A percentile compares a stretch with the other conserved stretches of the same genome.
phyloP scores from a whole-genome alignment of 345 rosid species.

The Euclidium syriacum region DNA sequence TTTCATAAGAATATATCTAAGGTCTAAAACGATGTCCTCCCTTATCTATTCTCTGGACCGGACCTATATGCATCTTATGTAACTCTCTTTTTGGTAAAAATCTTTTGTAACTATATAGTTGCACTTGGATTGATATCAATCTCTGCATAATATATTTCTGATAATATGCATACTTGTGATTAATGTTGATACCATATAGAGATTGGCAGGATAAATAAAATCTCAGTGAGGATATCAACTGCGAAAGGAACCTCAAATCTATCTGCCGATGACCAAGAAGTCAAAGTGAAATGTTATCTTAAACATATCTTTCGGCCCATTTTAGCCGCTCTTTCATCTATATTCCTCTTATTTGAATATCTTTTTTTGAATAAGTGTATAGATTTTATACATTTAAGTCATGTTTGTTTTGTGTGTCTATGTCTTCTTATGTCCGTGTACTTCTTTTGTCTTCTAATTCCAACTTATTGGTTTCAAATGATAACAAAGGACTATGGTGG shows the following conservation, averaged over 20 bases:
- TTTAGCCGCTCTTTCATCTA: conserved; percentile 5
- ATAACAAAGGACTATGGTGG: not conserved
- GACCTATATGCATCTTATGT: no score
- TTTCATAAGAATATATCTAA: no score
- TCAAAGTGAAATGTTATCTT: conserved; percentile 12
- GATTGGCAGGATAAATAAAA: conserved; percentile 16
- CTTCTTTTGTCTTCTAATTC: conserved; percentile 9
- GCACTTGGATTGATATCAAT: not conserved
- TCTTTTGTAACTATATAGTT: no score
- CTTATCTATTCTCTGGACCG: no score
- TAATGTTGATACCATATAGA: not conserved
- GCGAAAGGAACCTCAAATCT: conserved; percentile 19
- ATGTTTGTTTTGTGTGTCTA: conserved; percentile 8
- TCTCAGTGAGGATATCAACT: conserved; percentile 9
- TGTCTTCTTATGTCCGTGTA: conserved; percentile 12
- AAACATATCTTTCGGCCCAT: conserved; percentile 26
- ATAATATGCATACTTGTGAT: not conserved
- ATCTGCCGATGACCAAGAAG: conserved; percentile 22
- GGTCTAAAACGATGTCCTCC: no score
- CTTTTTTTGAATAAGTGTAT: conserved; percentile 13
- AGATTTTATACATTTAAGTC: conserved; percentile 11
- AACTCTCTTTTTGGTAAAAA: no score
- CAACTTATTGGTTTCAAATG: conserved; percentile 19
- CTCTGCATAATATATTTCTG: not conserved
- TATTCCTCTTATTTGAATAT: conserved; percentile 13